Percentiles rank a stretch among this genome's conserved stretches.
These are phyloP conservation scores for Talaromyces wortmannii DNA, from an alignment of 495 filamentous ascomycete species.

Conservation along the genomic window DNA sequence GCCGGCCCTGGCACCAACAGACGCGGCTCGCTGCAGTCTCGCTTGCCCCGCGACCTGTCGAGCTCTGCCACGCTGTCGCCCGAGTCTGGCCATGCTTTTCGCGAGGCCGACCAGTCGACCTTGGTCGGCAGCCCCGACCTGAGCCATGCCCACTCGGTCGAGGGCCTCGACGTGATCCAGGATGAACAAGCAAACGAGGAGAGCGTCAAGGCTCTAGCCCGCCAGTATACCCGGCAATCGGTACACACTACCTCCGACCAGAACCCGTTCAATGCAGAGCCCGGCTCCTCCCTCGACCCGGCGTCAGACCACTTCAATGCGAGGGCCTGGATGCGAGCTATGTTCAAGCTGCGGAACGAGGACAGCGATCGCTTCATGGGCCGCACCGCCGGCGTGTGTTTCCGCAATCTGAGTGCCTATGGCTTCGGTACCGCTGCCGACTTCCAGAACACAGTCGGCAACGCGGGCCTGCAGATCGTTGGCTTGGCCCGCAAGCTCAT, in stretches of 20 bases:
- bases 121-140: background rate
- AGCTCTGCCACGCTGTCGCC: background rate
- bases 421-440: slow-evolving; percentile 68
- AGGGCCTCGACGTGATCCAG: slow-evolving; percentile 8
- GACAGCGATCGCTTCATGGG: slow-evolving; percentile 37
- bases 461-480: slow-evolving; percentile 42
- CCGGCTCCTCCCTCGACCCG: slow-evolving; percentile 33
- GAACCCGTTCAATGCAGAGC: slow-evolving; percentile 33
- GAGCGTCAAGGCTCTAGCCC: slow-evolving; percentile 36
- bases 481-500: slow-evolving; percentile 34
- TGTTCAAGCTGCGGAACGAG: slow-evolving; percentile 16
- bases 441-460: slow-evolving; percentile 66
- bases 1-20: background rate
- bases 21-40: background rate
- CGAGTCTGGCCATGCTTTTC: background rate
- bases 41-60: background rate
- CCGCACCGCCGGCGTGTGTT: slow-evolving; percentile 35
- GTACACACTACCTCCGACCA: slow-evolving; percentile 21
- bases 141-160: background rate
- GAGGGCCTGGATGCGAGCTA: slow-evolving; percentile 37
- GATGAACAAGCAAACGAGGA: slow-evolving; percentile 24
- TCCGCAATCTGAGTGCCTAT: slow-evolving; percentile 61
- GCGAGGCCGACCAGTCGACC: background rate
- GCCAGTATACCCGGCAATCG: slow-evolving; percentile 38
- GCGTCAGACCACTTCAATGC: slow-evolving; percentile 32